Percentiles rank a stretch among this genome's conserved stretches.
Evolutionary conservation across 768 basidiomycete species (phyloP).

Genomic region (Sporobolomyces phaffii): DNA sequence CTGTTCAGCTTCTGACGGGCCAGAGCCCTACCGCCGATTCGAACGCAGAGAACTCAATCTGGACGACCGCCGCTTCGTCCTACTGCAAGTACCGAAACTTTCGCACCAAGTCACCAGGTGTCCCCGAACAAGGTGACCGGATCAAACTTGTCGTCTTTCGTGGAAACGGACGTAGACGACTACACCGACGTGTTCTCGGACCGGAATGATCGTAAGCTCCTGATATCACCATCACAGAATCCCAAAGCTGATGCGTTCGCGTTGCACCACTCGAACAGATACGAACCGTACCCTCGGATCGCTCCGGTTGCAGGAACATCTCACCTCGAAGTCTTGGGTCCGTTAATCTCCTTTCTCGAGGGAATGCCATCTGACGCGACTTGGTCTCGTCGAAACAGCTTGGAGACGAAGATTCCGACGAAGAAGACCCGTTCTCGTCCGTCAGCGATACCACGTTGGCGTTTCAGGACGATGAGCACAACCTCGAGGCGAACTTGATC

Average conservation of each 20-base stretch:
- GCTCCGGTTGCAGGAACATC: constrained; percentile 13
- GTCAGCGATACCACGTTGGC: constrained; percentile 48
- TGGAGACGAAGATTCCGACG: constrained; percentile 75
- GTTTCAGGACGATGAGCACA: neutral
- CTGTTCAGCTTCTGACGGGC: too few species aligned
- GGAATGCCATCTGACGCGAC: neutral
- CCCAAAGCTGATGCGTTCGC: neutral
- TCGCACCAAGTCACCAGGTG: too few species aligned
- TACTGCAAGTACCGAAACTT: too few species aligned
- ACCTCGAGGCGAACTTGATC: constrained; percentile 82
- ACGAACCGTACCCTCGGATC: neutral
- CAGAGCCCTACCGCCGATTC: too few species aligned
- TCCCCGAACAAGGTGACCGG: too few species aligned
- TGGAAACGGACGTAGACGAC: constrained; percentile 70
- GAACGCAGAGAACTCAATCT: neutral
- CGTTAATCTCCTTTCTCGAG: constrained; percentile 25
- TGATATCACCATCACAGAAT: neutral
- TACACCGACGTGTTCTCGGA: constrained; percentile 79
- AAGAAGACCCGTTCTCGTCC: constrained; percentile 95
- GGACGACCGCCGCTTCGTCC: too few species aligned
- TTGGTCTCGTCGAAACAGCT: constrained; percentile 49
- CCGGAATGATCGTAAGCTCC: neutral
- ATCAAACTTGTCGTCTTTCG: constrained; percentile 12
- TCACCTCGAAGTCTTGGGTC: constrained; percentile 89
- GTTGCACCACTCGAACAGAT: neutral